Evolutionary conservation across 441 rosid genomes (phyloP), one percentile per base, ranked within the genome.

Genomic region (Pelargonium fulgidum): DNA sequence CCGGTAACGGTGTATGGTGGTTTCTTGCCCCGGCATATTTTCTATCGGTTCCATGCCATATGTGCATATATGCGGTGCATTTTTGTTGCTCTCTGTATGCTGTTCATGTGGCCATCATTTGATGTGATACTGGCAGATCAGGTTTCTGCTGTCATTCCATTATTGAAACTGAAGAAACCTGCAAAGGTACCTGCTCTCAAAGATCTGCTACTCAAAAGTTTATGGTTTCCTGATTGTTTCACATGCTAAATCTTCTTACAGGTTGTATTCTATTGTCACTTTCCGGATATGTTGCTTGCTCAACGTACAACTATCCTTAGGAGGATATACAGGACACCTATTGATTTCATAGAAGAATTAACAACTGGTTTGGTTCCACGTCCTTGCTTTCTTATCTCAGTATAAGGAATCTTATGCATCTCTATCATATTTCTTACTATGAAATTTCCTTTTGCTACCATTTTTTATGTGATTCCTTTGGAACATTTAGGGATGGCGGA

Each of bases 251-350:
- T 36, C 68, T 61, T 68, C 47, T 68, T 72, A 33, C 84, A 88
- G 96, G 92, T 91, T 68, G 83, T 87, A 19, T 93, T 91, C 84
- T 93, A 93, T 79, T 93, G 97, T 79, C 96, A 93, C 82, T 93
- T 93, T 75, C 94, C 96, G 0, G 97, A 93, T 78, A 66, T 93
- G 65, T 83, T 93, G 64, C 77, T 91, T 24, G 99, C 97, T 76
- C 87, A 91, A 68, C 96, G 83, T 73, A 80, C 96, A 22, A 88
- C 91, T 16, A 7, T 79, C 64, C 84, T 88, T n/a, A 82, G 94
- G 84, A 87, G 88, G 73, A 73, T 90, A 66, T 90, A 93, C 75
- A 74, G 96, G 70, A 93, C 81, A 76, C 99, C 97, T 24, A 87
- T 93, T 68, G 96, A 93, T 72, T 82, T 79, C 61, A 67, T 90